Percentiles rank a stretch among this genome's conserved stretches.
These are phyloP conservation scores for Talaromyces marneffei DNA, from an alignment of 2,329 filamentous ascomycete species.

Conservation along the genomic window DNA sequence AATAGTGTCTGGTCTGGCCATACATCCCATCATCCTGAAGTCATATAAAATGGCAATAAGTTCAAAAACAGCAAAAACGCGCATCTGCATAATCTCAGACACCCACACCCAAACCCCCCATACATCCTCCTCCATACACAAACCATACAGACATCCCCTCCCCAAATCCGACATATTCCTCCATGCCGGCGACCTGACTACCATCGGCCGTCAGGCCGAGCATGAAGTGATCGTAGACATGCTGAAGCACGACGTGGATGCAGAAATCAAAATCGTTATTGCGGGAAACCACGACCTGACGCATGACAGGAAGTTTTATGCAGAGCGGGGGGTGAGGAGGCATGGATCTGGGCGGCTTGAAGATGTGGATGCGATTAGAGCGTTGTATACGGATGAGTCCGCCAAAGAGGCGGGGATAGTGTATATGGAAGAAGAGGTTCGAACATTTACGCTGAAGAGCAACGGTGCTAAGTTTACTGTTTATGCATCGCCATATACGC, in stretches of 20 bases:
- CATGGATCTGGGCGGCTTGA: conserved; percentile 22
- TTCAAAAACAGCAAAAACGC: conserved; percentile 28
- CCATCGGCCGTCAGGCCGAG: conserved; percentile 44
- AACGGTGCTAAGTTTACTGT: conserved; percentile 48
- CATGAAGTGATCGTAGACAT: conserved; percentile 45
- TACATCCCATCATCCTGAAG: background rate
- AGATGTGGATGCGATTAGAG: conserved; percentile 29
- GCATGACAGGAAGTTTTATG: conserved; percentile 49
- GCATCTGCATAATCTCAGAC: conserved; percentile 40
- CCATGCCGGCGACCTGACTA: conserved; percentile 56
- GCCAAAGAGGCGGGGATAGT: conserved; percentile 45
- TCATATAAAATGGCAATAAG: background rate
- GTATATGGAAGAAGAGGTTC: conserved; percentile 52
- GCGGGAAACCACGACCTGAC: conserved; percentile 59
- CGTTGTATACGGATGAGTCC: conserved; percentile 43
- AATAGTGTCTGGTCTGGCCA: no score
- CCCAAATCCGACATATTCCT: conserved; percentile 50
- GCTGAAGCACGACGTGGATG: conserved; percentile 42
- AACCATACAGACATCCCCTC: conserved; percentile 40
- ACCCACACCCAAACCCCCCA: conserved; percentile 32
- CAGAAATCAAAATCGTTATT: conserved; percentile 56
- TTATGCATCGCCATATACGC: conserved; percentile 49
- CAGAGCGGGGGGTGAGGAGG: conserved; percentile 21
- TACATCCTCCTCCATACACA: conserved; percentile 17
- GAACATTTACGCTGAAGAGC: conserved; percentile 39